Percentiles rank a stretch among this genome's conserved stretches.
These are phyloP conservation scores for Berkeleyomyces basicola DNA, from an alignment of 2,329 filamentous ascomycete species.

Conservation along the genomic window DNA sequence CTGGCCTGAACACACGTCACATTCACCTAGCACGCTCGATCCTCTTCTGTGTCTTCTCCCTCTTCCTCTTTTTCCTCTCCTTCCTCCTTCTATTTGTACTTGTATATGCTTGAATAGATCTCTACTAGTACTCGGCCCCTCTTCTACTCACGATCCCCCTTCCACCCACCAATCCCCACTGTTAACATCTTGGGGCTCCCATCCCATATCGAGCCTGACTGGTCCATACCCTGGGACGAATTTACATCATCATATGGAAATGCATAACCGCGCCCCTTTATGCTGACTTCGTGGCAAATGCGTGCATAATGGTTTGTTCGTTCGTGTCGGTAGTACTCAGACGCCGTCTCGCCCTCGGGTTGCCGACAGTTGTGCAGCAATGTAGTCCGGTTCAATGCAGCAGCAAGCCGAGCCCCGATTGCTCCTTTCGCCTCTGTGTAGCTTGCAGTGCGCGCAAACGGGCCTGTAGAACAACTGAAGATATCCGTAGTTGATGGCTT, in stretches of 20 bases:
- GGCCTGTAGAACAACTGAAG: conserved; percentile 37
- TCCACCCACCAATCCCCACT: conserved; percentile 35
- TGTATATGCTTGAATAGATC: too few relatives aligned
- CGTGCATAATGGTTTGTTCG: conserved; percentile 52
- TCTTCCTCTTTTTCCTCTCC: background rate
- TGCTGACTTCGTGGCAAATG: conserved; percentile 43
- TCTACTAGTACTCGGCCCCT: background rate
- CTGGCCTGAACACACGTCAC: too few relatives aligned
- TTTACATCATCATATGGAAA: conserved; percentile 58
- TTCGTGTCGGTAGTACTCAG: conserved; percentile 34
- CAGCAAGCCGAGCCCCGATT: conserved; percentile 56
- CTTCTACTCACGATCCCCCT: background rate
- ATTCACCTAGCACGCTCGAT: too few relatives aligned
- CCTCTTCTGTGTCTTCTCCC: background rate
- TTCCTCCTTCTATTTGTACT: background rate
- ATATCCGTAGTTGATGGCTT: conserved; percentile 33
- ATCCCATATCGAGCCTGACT: conserved; percentile 46
- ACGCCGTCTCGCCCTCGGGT: conserved; percentile 33
- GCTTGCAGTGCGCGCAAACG: conserved; percentile 32
- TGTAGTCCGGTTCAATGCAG: conserved; percentile 60
- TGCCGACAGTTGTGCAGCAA: conserved; percentile 37
- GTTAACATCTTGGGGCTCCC: conserved; percentile 36
- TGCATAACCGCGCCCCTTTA: conserved; percentile 47
- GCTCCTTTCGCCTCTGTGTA: conserved; percentile 35
- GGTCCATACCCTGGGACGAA: conserved; percentile 35